These are phyloP conservation scores for Neofusicoccum cordaticola DNA, from an alignment of 2,329 filamentous ascomycete genomes.

Conservation along the genomic window DNA sequence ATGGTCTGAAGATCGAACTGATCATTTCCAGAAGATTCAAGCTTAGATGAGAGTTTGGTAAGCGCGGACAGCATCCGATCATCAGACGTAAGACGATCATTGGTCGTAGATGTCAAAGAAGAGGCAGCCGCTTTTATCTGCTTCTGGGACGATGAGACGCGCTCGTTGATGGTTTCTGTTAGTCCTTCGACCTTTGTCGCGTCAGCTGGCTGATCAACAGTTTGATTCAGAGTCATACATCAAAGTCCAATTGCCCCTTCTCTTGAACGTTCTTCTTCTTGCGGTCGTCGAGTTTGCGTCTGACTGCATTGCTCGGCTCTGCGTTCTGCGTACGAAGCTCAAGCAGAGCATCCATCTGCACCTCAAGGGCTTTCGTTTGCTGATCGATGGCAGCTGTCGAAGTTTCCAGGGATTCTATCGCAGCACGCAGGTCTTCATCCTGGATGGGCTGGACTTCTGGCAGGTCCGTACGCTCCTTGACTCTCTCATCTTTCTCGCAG, in stretches of 20 bases:
- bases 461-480: constrained; percentile 31
- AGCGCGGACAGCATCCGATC: constrained; percentile 47
- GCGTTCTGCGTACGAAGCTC: constrained; percentile 49
- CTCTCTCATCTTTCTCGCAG: constrained; percentile 31
- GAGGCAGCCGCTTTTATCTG: constrained; percentile 48
- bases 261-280: constrained; percentile 38
- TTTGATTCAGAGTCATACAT: constrained; percentile 15
- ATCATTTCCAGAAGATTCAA: constrained; percentile 49
- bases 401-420: constrained; percentile 61
- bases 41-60: constrained; percentile 40
- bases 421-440: constrained; percentile 59
- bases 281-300: constrained; percentile 36
- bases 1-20: constrained; percentile 54
- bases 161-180: constrained; percentile 26
- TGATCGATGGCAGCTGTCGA: constrained; percentile 64
- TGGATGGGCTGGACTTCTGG: constrained; percentile 46
- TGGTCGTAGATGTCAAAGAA: constrained; percentile 49
- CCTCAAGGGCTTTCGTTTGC: constrained; percentile 60
- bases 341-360: constrained; percentile 62
- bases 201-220: constrained; percentile 18
- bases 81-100: constrained; percentile 56
- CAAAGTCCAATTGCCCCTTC: constrained; percentile 42
- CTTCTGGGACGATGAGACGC: constrained; percentile 44
- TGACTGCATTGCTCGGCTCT: constrained; percentile 39
- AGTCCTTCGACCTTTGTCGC: constrained; percentile 26